These are phyloP conservation scores for Mycosarcoma maydis DNA, from an alignment of 1,284 basidiomycete genomes.

Conservation along the genomic window DNA sequence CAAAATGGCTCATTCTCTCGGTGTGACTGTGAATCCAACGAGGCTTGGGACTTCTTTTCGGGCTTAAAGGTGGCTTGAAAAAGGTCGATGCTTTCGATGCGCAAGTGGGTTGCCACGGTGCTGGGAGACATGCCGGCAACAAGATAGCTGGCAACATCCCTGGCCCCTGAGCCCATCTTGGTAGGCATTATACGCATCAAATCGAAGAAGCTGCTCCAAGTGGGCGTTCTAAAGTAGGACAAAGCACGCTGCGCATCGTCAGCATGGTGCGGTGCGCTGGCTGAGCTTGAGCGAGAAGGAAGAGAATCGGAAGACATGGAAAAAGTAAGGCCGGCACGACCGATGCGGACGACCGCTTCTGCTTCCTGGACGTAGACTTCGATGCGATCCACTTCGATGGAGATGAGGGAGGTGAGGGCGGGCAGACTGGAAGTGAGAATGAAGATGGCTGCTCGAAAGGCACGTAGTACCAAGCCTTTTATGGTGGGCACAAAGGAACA, in stretches of 20 bases:
- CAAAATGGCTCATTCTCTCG: slow-evolving; percentile 1
- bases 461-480: slow-evolving; percentile 12
- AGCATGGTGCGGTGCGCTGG: background rate
- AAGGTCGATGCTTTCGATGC: slow-evolving; percentile 46
- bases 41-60: background rate
- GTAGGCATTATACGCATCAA: slow-evolving; percentile 43
- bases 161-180: slow-evolving; percentile 45
- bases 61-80: slow-evolving; percentile 50
- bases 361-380: slow-evolving; percentile 50
- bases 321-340: slow-evolving; percentile 43
- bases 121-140: slow-evolving; percentile 53
- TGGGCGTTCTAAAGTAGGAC: slow-evolving; percentile 8
- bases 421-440: slow-evolving; percentile 52
- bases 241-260: background rate
- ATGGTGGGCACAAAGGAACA: slow-evolving; percentile 19
- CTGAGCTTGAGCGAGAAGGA: background rate
- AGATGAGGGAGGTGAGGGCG: slow-evolving; percentile 53
- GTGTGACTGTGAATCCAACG: background rate
- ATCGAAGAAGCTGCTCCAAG: slow-evolving; percentile 17
- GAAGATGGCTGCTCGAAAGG: slow-evolving; percentile 44
- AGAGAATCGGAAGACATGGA: slow-evolving; percentile 41
- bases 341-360: slow-evolving; percentile 44
- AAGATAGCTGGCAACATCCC: slow-evolving; percentile 47
- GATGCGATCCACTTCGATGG: slow-evolving; percentile 54
- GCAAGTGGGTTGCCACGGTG: slow-evolving; percentile 27